These are phyloP conservation scores for Coemansia sp. DNA, from an alignment of 192 early-diverging fungal species.

Conservation along the genomic window DNA sequence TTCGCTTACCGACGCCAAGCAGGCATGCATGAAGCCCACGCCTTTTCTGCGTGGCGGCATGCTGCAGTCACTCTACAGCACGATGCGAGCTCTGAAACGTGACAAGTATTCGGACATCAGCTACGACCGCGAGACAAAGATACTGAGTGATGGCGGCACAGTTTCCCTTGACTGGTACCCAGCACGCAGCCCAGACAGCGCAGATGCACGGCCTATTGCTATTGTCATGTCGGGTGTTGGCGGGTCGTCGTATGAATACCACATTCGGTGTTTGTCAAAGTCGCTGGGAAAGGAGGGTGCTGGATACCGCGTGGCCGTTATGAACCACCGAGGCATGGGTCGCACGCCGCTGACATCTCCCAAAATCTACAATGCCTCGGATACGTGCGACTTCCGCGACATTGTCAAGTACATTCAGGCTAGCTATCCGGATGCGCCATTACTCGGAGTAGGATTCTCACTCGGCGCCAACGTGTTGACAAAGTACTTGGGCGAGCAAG, in stretches of 20 bases:
- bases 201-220: constrained; percentile 56
- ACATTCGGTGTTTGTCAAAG: constrained; percentile 71
- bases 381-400: constrained; percentile 67
- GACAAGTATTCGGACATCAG: constrained; percentile 16
- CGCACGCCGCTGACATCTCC: constrained; percentile 51
- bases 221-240: constrained; percentile 85
- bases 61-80: constrained; percentile 63
- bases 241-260: constrained; percentile 89
- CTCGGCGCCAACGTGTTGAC: constrained; percentile 88
- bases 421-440: constrained; percentile 52
- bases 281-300: constrained; percentile 36
- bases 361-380: constrained; percentile 76
- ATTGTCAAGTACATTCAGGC: constrained; percentile 21
- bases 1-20: constrained; percentile 39
- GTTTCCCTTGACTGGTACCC: constrained; percentile 87
- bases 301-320: constrained; percentile 67
- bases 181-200: constrained; percentile 43
- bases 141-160: constrained; percentile 76
- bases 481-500: constrained; percentile 82
- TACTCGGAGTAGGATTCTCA: constrained; percentile 83
- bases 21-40: constrained; percentile 64
- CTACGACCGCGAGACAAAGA: constrained; percentile 50
- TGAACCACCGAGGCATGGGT: constrained; percentile 44
- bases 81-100: constrained; percentile 34
- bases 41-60: constrained; percentile 73